phyloP scores from a whole-genome alignment of 2,329 filamentous ascomycete species.

The Talaromyces marneffei region DNA sequence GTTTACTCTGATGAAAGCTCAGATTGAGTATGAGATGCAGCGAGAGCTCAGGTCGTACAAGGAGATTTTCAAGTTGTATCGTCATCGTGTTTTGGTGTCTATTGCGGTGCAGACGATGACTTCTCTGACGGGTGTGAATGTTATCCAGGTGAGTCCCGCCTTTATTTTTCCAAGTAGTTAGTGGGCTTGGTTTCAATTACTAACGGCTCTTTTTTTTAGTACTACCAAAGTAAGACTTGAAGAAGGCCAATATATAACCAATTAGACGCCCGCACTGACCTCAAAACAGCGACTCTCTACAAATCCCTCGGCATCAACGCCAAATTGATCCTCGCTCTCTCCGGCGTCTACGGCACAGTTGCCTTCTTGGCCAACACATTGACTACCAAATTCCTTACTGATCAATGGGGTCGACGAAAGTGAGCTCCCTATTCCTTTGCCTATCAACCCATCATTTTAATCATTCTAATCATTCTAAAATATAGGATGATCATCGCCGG shows the following conservation, averaged over 20 bases:
- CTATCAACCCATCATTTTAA: neutral
- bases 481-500: conserved; percentile 52
- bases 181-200: neutral
- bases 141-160: conserved; percentile 44
- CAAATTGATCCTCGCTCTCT: conserved; percentile 48
- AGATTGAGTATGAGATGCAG: conserved; percentile 54
- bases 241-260: too few relatives aligned
- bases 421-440: conserved; percentile 19
- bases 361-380: conserved; percentile 48
- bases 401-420: conserved; percentile 56
- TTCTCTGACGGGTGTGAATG: conserved; percentile 52
- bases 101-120: conserved; percentile 56
- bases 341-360: conserved; percentile 51
- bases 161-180: too few relatives aligned
- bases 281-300: conserved; percentile 45
- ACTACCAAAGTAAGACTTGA: conserved; percentile 27
- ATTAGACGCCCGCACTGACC: neutral
- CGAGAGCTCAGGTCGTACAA: conserved; percentile 48
- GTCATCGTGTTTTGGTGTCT: conserved; percentile 49
- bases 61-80: conserved; percentile 50
- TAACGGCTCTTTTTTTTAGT: conserved; percentile 17
- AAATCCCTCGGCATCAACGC: conserved; percentile 49
- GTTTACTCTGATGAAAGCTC: conserved; percentile 50
- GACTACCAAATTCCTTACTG: conserved; percentile 49
- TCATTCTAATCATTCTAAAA: neutral